Base-by-base conservation (phyloP, 495 filamentous ascomycete genomes). In the Penicillium cosmopolitanum region DNA sequence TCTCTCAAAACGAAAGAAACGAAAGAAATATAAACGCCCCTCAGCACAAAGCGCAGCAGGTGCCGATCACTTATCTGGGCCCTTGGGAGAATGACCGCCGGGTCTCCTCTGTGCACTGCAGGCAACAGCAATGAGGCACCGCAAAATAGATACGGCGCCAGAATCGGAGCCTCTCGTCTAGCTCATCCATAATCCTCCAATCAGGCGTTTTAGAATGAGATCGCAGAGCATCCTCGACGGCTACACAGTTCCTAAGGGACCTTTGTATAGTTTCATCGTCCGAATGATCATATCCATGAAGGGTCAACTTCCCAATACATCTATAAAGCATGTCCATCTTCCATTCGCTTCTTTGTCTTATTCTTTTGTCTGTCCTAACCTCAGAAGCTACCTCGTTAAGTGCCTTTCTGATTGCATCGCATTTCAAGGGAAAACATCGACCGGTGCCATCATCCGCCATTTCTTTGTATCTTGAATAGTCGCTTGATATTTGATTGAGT, bases 211-310 rank as follows among this genome's bases (percentile, higher is more conserved):
- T 7, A 9, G 16, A 7, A 9, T 44, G 42, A 44, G 42, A 44
- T 19, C 8, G 16, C 16, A 44, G 16, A 44, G 9, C 16, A 12
- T 9, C 12, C 16, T 44, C 12, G 8, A 44, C 15, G 4, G 15
- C 42, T 19, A 19, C n/a, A 18, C 42, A 44, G 8, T 44, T 18
- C 16, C 15, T 16, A 16, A 44, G 21, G 7, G 42, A 44, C 16
- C 42, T 44, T 6, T 0, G 1, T 19, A 5, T 18, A 19, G 19
- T n/a, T 11, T 11, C 6, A 13, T 48, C 46, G 6, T 48, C 46
- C 10, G 46, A 48, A 48, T 28, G 21, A 28, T 48, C 46, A n/a
- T 48, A 28, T 48, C 46, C 46, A 28, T n/a, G 23, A 13, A 48
- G 18, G 10, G 46, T 48, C 7, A 48, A 9, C n/a, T 19, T 48